phyloP scores from a whole-genome alignment of 371 early-diverging fungal species.

The Blastocladiella emersonii region DNA sequence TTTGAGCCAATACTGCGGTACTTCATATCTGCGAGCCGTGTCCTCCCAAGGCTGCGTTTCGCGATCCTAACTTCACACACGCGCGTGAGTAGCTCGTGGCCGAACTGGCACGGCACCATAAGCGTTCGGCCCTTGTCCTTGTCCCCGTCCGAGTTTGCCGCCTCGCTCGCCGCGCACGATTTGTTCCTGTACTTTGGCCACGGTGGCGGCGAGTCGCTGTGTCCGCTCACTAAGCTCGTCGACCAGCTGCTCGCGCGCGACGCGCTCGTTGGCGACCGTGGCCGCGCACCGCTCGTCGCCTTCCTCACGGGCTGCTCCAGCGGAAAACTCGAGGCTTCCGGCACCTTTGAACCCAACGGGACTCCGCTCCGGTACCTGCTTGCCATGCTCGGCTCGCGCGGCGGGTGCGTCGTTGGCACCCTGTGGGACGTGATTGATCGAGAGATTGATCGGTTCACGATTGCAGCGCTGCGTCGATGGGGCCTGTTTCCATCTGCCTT shows the following conservation, averaged over 20 bases:
- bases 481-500: conserved; percentile 39
- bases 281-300: conserved; percentile 43
- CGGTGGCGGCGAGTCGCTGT: conserved; percentile 76
- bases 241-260: conserved; percentile 38
- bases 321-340: conserved; percentile 48
- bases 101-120: background rate
- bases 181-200: conserved; percentile 94
- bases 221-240: background rate
- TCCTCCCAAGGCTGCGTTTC: no score
- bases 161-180: conserved; percentile 24
- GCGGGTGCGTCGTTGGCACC: conserved; percentile 78
- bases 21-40: no score
- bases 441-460: conserved; percentile 76
- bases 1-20: conserved; percentile 29
- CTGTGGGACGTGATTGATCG: conserved; percentile 99
- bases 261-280: no score
- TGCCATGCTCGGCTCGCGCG: no score
- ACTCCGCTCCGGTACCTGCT: conserved; percentile 60
- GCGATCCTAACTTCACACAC: no score
- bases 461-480: conserved; percentile 48
- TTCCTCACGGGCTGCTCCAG: conserved; percentile 87
- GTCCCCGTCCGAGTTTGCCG: background rate
- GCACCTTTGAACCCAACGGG: conserved; percentile 79
- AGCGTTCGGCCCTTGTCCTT: background rate
- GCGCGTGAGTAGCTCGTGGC: background rate